Percentiles rank a stretch among this genome's conserved stretches.
These are phyloP conservation scores for Rhodosporidiobolus sp. DNA, from an alignment of 768 basidiomycete genomes.

Conservation along the genomic window DNA sequence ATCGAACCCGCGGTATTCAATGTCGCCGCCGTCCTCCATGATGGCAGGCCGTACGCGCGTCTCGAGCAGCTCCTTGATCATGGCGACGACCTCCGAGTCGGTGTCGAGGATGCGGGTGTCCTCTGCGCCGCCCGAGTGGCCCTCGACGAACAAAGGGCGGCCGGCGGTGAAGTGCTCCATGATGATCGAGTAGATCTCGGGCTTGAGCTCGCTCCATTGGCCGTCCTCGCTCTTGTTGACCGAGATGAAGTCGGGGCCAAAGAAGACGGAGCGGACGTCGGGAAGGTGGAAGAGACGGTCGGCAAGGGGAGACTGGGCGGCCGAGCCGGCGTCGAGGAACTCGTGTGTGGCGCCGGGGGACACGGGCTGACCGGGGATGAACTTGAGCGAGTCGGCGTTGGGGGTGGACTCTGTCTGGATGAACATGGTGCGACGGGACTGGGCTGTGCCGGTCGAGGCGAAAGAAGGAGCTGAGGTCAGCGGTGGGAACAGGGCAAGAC, in stretches of 20 bases:
- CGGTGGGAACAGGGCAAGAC: neutral
- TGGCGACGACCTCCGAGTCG: constrained; percentile 93
- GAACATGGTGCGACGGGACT: constrained; percentile 59
- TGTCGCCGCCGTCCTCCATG: constrained; percentile 98
- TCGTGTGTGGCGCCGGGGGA: constrained; percentile 83
- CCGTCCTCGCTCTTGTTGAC: constrained; percentile 85
- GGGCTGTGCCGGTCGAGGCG: neutral
- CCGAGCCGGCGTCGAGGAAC: constrained; percentile 82
- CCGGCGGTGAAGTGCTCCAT: constrained; percentile 99
- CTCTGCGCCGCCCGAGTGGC: constrained; percentile 57
- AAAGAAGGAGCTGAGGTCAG: constrained; percentile 18
- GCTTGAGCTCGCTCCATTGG: constrained; percentile 86
- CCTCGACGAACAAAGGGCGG: constrained; percentile 75
- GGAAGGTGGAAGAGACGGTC: constrained; percentile 90
- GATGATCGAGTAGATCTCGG: constrained; percentile 89
- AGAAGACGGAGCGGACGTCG: constrained; percentile 84
- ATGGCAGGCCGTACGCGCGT: constrained; percentile 93
- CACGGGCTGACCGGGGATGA: constrained; percentile 86
- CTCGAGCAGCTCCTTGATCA: constrained; percentile 97
- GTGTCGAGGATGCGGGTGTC: constrained; percentile 91
- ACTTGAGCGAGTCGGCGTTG: constrained; percentile 95
- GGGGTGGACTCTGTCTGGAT: constrained; percentile 98
- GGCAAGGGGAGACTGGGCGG: constrained; percentile 89
- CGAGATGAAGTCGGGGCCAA: constrained; percentile 96
- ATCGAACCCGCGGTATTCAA: constrained; percentile 87